Base-by-base conservation (phyloP, 202 grass and related monocot species). In the Eragrostis tef region DNA sequence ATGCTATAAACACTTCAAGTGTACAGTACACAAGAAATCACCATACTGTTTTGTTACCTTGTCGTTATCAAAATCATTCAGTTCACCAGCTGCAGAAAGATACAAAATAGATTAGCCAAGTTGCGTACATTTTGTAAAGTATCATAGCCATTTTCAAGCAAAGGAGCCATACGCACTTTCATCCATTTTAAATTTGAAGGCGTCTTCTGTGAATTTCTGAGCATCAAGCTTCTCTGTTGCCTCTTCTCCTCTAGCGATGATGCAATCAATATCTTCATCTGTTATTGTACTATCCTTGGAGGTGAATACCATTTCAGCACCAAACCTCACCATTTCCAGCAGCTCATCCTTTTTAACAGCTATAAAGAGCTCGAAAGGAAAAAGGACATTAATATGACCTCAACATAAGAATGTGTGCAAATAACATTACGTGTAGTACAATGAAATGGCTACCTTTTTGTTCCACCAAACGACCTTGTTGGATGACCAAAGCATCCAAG, bases 281-380 rank as follows among this genome's bases (percentile, higher is more conserved):
- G 95, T 98, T 54, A 98, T 93, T 25, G 95, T 98, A 82, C 92
- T 98, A 48, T 98, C 92, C 76, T 94, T 94, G 19, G 95, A 98
- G 82, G 90, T 98, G 83, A 98, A 98, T 57, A 98, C 95, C 95
- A 94, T 98, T 79, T 98, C 95, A 21, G 95, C 95, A 85, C 95
- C 95, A 83, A 88, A 98, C 43, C 95, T 93, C 70, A 98, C 95
- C 95, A 98, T 98, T 86, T 98, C 90, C 73, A 98, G 64, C 45
- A 98, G 77, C 34, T 98, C 95, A 78, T 98, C 95, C 83, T 98
- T 98, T 67, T 98, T 98, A 77, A 98, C 92, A 93, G 88, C 95
- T 98, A 70, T 77, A 97, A 27, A 56, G 11, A 44, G 34, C 34
- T 39, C 34, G 3, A 39, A 39, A 39, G 34, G 34, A 39, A 39